These are phyloP conservation scores for Lagenaria siceraria DNA, from an alignment of 306 rosid genomes.

Conservation along the genomic window DNA sequence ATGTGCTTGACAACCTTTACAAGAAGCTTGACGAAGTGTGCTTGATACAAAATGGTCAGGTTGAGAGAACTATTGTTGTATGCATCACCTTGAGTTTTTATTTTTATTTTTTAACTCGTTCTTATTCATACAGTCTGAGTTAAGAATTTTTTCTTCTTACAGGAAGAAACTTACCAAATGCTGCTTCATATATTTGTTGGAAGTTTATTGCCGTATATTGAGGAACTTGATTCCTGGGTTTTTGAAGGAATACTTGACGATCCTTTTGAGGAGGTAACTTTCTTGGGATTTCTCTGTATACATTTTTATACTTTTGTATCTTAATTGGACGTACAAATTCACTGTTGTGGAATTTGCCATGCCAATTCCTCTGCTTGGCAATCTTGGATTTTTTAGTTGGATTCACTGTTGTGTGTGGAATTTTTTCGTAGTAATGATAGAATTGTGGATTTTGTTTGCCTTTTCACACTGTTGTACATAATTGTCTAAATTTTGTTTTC, in stretches of 20 bases:
- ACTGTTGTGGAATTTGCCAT: not conserved
- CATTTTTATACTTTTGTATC: not conserved
- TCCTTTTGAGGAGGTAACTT: constrained; percentile 84
- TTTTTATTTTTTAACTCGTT: constrained; percentile 1
- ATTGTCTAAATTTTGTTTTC: not conserved
- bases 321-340: not conserved
- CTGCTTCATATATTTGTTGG: constrained; percentile 70
- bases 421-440: not conserved
- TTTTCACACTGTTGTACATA: not conserved
- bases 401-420: no score
- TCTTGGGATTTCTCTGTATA: constrained; percentile 7
- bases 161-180: constrained; percentile 89
- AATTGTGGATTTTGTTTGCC: not conserved
- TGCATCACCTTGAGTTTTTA: constrained; percentile 5
- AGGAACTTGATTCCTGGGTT: constrained; percentile 98
- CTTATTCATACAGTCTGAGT: constrained; percentile 17
- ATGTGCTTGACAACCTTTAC: constrained; percentile 71
- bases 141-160: constrained; percentile 20
- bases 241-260: constrained; percentile 93
- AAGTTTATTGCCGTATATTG: constrained; percentile 77
- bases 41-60: constrained; percentile 95
- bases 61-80: constrained; percentile 27
- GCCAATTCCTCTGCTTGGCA: not conserved
- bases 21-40: constrained; percentile 76
- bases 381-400: not conserved